Base-by-base conservation (phyloP, 441 rosid genomes). In the Heliophila coronopifolia region DNA sequence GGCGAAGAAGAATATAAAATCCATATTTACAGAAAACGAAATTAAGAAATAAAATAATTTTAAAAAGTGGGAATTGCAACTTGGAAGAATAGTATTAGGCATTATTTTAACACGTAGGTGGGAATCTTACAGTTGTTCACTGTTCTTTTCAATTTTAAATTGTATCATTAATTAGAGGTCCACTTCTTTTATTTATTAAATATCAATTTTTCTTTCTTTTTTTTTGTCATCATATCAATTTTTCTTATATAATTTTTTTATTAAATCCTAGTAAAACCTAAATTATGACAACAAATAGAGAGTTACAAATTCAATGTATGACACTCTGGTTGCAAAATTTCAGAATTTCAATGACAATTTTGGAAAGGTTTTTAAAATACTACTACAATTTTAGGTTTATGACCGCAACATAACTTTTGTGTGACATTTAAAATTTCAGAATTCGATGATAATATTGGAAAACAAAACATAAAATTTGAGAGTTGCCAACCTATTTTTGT, bases 61-160 rank as follows among this genome's bases (percentile, higher is more conserved):
- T 15, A 10, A 46, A 54, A 11, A 42, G 47, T 56, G 47, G 41
- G 48, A 35, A 27, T n/a, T 26, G 63, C 48, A 49, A 42, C 53
- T 64, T 56, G 69, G 56, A 64, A 48, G 40, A 50, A 28, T 3
- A 25, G 24, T 35, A 57, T 57, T 65, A 43, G 59, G 10, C 4
- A 65, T 35, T 64, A 64, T 42, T 65, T 55, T 19, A 50, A 45
- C 66, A 47, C 65, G 61, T 61, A 64, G 23, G 23, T n/a, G 37
- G 68, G 71, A 77, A 74, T 74, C 71, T 68, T 58, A 25, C 67
- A 31, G 67, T 59, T 68, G 56, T 56, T 67, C 68, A 71, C 62
- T 75, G 42, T 47, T 58, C 10, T 56, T 73, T 51, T 34, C 34
- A 17, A 45, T 61, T 40, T 43, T 30, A 33, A 38, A 48, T 55